These are phyloP conservation scores for Penicillium silybi DNA, from an alignment of 495 filamentous ascomycete species.

Conservation along the genomic window DNA sequence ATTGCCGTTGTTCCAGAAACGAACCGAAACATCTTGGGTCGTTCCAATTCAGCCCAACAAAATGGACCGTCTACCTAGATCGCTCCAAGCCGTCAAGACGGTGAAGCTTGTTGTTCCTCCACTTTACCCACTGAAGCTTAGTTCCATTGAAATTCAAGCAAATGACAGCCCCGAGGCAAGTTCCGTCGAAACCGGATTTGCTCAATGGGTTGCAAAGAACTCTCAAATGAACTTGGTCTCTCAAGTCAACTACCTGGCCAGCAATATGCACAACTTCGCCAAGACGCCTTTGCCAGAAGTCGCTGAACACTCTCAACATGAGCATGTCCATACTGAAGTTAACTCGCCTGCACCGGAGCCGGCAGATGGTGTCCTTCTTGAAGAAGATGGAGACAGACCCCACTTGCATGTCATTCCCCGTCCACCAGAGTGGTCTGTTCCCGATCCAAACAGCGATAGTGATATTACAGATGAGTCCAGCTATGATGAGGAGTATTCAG, in stretches of 20 bases:
- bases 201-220: conserved; percentile 51
- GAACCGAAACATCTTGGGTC: conserved; percentile 63
- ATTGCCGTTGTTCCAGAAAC: conserved; percentile 64
- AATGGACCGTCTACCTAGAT: conserved; percentile 54
- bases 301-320: conserved; percentile 11
- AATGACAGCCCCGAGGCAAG: conserved; percentile 57
- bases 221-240: conserved; percentile 63
- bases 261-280: conserved; percentile 68
- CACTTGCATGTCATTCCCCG: conserved; percentile 76
- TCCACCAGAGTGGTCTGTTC: conserved; percentile 73
- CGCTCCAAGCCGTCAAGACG: conserved; percentile 59
- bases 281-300: conserved; percentile 41
- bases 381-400: conserved; percentile 42
- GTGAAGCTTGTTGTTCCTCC: conserved; percentile 68
- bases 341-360: conserved; percentile 11
- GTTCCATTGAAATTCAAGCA: conserved; percentile 62
- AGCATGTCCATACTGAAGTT: background rate
- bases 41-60: conserved; percentile 69
- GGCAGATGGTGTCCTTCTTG: conserved; percentile 2
- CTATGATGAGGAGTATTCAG: conserved; percentile 23
- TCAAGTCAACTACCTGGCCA: conserved; percentile 71
- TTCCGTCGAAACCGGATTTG: conserved; percentile 62
- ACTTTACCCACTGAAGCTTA: conserved; percentile 68
- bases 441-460: conserved; percentile 36
- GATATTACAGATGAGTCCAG: conserved; percentile 32